These are phyloP conservation scores for Geoglossum cookeanum DNA, from an alignment of 2,329 filamentous ascomycete species.

Conservation along the genomic window DNA sequence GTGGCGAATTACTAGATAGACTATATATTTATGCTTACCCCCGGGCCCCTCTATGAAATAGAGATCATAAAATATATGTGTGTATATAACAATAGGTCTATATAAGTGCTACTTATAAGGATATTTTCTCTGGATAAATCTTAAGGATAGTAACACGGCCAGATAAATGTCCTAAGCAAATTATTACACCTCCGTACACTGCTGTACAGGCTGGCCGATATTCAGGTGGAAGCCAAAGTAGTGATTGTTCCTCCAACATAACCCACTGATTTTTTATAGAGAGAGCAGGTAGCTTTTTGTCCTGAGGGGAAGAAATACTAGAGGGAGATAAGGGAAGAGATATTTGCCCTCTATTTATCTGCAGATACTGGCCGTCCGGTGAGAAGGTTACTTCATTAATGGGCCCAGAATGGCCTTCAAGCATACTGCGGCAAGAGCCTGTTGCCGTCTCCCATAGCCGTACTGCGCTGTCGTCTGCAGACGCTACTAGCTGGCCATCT, in stretches of 20 bases:
- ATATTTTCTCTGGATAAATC: too few species aligned
- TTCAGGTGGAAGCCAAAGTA: background rate
- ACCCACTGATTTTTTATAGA: background rate
- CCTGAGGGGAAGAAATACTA: background rate
- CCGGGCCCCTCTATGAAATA: too few species aligned
- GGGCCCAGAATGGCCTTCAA: background rate
- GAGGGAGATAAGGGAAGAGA: background rate
- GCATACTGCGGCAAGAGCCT: background rate
- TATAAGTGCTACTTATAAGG: too few species aligned
- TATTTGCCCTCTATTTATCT: background rate
- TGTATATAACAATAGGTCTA: too few species aligned
- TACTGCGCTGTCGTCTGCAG: too few species aligned
- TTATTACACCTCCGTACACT: slow-evolving; percentile 9
- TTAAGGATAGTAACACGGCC: too few species aligned
- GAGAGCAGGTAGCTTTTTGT: background rate
- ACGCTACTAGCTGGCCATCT: too few species aligned
- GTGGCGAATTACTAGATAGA: background rate
- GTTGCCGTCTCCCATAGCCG: too few species aligned
- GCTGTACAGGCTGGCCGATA: slow-evolving; percentile 10
- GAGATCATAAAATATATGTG: too few species aligned
- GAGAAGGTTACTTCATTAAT: slow-evolving; percentile 3
- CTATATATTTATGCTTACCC: too few species aligned
- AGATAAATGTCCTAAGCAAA: slow-evolving; percentile 12
- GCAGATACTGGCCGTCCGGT: background rate
- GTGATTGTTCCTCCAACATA: background rate